Percentiles rank a stretch among this genome's conserved stretches.
Conservation (phyloP, 176 grass and related monocot species). For the Ensete ventricosum region DNA sequence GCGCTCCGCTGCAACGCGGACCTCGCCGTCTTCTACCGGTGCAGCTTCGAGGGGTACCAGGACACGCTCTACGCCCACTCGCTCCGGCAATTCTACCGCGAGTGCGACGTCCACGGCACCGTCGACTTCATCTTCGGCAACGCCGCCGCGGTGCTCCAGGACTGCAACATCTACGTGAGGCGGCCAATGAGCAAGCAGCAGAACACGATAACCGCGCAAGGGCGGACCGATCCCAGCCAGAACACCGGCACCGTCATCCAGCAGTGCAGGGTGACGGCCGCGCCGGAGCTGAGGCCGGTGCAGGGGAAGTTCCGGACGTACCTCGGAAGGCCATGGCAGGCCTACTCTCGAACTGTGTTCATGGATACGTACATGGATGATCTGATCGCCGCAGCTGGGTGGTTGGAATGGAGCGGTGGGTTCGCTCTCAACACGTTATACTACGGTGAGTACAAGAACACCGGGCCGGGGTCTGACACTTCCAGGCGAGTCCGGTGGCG, state of each 20-base stretch:
- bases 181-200: not conserved
- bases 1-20: not conserved
- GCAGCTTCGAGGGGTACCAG: slow-evolving; percentile 61
- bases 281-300: not conserved
- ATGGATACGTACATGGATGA: not conserved
- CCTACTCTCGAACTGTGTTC: not conserved
- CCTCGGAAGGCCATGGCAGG: slow-evolving; percentile 1
- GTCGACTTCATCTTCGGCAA: slow-evolving; percentile 11
- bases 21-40: slow-evolving; percentile 4
- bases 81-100: slow-evolving; percentile 70
- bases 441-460: slow-evolving; percentile 6
- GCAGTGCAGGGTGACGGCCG: not conserved
- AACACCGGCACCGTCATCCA: not conserved
- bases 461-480: not conserved
- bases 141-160: not conserved
- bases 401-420: not conserved
- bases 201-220: slow-evolving; percentile 1
- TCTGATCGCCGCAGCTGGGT: not conserved
- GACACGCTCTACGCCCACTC: slow-evolving; percentile 88
- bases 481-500: not conserved
- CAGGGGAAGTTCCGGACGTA: not conserved
- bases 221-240: not conserved
- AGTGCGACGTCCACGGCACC: slow-evolving; percentile 25
- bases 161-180: slow-evolving; percentile 4
- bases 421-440: not conserved